phyloP scores from a whole-genome alignment of 2,329 filamentous ascomycete species.

The Colletotrichum cuscutae region DNA sequence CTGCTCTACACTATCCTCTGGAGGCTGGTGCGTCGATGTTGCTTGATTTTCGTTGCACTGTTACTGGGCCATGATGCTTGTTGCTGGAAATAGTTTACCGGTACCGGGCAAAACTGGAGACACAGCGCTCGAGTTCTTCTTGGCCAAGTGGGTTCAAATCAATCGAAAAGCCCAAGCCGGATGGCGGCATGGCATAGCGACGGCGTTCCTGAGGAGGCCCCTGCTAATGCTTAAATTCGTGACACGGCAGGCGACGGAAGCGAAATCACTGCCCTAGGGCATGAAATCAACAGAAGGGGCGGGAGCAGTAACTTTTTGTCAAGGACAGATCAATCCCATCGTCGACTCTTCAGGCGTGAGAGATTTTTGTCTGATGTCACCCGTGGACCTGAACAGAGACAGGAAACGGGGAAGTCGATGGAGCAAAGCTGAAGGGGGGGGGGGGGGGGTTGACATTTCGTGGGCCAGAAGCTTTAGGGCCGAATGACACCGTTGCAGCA shows the following conservation, averaged over 20 bases:
- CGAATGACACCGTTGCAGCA: constrained; percentile 17
- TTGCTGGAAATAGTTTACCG: constrained; percentile 14
- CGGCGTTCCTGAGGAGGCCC: background rate
- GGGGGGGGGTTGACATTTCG: background rate
- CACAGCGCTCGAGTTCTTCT: background rate
- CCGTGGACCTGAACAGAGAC: constrained; percentile 9
- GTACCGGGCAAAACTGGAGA: constrained; percentile 21
- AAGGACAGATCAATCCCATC: background rate
- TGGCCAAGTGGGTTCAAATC: background rate
- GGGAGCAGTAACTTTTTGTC: background rate
- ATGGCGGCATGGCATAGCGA: constrained; percentile 9
- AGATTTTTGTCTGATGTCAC: constrained; percentile 31
- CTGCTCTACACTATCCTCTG: background rate
- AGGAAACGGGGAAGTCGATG: constrained; percentile 11
- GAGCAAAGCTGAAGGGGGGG: background rate
- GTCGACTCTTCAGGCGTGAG: constrained; percentile 10
- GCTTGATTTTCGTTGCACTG: background rate
- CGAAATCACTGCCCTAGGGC: background rate
- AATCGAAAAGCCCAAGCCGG: constrained; percentile 10
- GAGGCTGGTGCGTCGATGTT: background rate
- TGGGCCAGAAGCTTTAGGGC: constrained; percentile 7
- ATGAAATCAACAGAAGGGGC: background rate
- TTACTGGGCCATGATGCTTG: constrained; percentile 7
- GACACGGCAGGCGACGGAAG: background rate
- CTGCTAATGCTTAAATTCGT: background rate